Evolutionary conservation across 2,329 filamentous ascomycete species (phyloP), one percentile per base, ranked within the genome.

Genomic region (Hypoxylon sp.): DNA sequence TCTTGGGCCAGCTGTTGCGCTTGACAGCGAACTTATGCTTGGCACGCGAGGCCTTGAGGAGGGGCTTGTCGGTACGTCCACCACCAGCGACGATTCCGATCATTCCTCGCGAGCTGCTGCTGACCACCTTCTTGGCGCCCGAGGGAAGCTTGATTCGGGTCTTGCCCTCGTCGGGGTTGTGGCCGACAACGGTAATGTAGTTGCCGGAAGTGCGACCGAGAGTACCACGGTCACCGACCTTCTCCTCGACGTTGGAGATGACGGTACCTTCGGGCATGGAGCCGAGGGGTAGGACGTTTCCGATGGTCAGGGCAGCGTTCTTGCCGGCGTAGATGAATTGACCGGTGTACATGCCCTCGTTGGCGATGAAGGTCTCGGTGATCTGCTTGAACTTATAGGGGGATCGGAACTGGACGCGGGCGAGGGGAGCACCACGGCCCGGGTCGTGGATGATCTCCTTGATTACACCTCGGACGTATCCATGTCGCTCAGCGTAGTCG

Each of bases 21-120:
- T 99, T 99, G 87, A 97, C 96, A 76, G 94, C 93, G 87, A 97
- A 99, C 92, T 99, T 99, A 83, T 98, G 94, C 93, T 98, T 99
- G 79, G 95, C 95, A 81, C 95, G 93, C 79, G 94, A 98, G 79
- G 95, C 95, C 94, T 99, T 99, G 79, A 99, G 87, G 81, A 99
- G 88, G 77, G 95, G 95, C 90, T 99, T 99, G 89, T 99, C 95
- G 83, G 95, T 99, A 87, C 95, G 91, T 83, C 95, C 95, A 89
- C 95, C 95, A 87, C 95, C 95, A 79, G 95, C 95, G 79, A 99
- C 95, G 79, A 99, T 98, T 83, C 95, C 95, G 80, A 99, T 94
- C 95, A 99, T 99, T 80, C 95, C 95, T 87, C 95, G 91, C 75
- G 93, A 88, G 77, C 84, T 87, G 87, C 90, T 97, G 86, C 90